Base-by-base conservation (phyloP, 2,329 filamentous ascomycete genomes). In the Claviceps arundinis region DNA sequence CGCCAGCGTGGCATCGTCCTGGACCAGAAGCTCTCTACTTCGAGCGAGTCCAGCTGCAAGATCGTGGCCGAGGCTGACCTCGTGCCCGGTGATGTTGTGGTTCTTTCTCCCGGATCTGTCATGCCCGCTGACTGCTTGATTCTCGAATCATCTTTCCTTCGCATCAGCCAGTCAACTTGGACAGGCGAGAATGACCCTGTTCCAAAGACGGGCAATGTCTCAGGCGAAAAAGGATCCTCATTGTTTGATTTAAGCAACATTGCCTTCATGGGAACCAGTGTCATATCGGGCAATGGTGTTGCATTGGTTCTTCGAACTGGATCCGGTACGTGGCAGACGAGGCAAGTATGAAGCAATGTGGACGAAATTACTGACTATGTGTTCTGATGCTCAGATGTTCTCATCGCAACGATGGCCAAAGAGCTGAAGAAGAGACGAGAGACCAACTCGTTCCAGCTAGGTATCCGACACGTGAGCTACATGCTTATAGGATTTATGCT, bases 401-500 rank as follows among this genome's bases (percentile, higher is more conserved):
- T 62, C 34, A 60, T 63, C 44, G 60, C 60, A 17, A 55, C 55
- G 51, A 62, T 62, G 57, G 58, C 58, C 40, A 61, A 60, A 47
- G 57, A 61, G 22, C 52, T 64, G 16, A 55, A 55, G 16, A 59
- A 59, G 40, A 58, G 53, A 37, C 58, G 60, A 3, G 57, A 56
- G 14, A 24, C 52, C 30, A 64, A 64, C 51, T 59, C 61, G 2
- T 64, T 64, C 47, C 59, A 64, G 48, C 54, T 51, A 6, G 62
- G 61, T 14, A 63, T 64, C 37, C 58, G 58, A n/a, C 56, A 62
- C 22, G 61, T 64, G 3, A 62, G 59, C 41, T 63, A 56, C 52
- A 59, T 64, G 58, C 51, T 64, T 14, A 60, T 64, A 37, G 59
- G 57, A 8, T 62, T 62, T 52, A 63, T 64, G 62, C 41, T 58